phyloP scores from a whole-genome alignment of 2,329 filamentous ascomycete species.

The Aspergillus japonicus region DNA sequence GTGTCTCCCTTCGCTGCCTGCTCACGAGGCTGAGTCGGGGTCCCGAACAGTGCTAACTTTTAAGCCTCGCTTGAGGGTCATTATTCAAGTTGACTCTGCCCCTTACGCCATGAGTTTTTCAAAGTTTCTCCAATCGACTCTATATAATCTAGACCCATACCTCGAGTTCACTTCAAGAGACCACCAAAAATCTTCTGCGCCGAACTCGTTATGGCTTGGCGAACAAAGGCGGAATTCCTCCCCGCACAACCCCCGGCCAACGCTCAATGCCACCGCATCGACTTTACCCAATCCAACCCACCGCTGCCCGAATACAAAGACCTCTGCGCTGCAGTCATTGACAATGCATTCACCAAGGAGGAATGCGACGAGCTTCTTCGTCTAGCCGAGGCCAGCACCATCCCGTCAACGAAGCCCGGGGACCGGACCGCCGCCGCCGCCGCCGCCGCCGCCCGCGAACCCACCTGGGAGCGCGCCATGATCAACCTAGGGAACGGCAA shows the following conservation, averaged over 20 bases:
- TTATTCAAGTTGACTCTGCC: no score
- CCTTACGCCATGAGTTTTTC: no score
- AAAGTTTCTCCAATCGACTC: no score
- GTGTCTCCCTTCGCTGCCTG: no score
- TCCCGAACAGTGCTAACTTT: neutral
- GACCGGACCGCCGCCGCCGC: conserved; percentile 11
- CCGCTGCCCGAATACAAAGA: conserved; percentile 54
- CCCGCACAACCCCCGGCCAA: conserved; percentile 40
- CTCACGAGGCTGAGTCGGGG: neutral
- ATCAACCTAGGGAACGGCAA: conserved; percentile 64
- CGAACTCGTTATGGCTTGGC: neutral
- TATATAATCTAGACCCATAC: neutral
- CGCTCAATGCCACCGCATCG: conserved; percentile 50
- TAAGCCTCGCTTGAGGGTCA: neutral
- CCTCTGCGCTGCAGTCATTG: conserved; percentile 61
- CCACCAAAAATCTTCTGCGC: neutral
- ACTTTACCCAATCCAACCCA: conserved; percentile 51
- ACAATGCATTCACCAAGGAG: conserved; percentile 59
- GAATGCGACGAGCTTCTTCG: conserved; percentile 63
- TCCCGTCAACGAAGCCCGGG: conserved; percentile 9
- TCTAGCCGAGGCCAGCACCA: conserved; percentile 49
- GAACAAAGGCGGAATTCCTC: conserved; percentile 26
- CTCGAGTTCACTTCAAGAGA: neutral
- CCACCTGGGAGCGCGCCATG: conserved; percentile 66
- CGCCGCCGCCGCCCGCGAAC: conserved; percentile 17